These are phyloP conservation scores for Polytrichum commune DNA, from an alignment of 225 moss, liverwort and hornwort genomes.

Conservation along the genomic window DNA sequence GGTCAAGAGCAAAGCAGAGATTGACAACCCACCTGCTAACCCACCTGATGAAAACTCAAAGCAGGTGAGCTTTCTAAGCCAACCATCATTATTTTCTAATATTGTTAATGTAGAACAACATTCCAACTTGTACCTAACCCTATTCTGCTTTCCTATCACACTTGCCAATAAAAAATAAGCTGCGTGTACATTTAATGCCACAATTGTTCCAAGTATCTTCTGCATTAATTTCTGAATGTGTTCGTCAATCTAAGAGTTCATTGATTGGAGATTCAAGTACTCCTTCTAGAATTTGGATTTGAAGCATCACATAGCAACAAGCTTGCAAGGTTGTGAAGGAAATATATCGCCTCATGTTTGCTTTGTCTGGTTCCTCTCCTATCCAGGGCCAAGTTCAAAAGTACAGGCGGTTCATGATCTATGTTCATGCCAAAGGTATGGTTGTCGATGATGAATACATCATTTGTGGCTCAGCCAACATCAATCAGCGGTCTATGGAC, in stretches of 20 bases:
- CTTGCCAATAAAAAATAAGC: no score
- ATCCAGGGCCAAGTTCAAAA: conserved; percentile 44
- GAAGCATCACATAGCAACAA: no score
- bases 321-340: no score
- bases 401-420: conserved; percentile 55
- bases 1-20: conserved; percentile 33
- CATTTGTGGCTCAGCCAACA: conserved; percentile 62
- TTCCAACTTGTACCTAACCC: no score
- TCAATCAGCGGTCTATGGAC: conserved; percentile 68
- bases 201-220: no score
- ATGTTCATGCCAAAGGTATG: conserved; percentile 64
- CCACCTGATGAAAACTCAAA: conserved; percentile 62
- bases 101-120: background rate
- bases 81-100: background rate
- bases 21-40: conserved; percentile 36
- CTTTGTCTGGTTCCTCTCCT: background rate
- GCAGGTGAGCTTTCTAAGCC: conserved; percentile 43
- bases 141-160: no score
- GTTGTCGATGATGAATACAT: conserved; percentile 62
- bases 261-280: no score
- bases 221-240: no score
- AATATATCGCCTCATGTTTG: no score
- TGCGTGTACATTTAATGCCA: no score
- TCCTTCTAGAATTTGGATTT: no score
- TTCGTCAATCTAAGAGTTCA: no score